These are phyloP conservation scores for Arabidopsis hybrid DNA, from an alignment of 441 rosid species.

Conservation along the genomic window DNA sequence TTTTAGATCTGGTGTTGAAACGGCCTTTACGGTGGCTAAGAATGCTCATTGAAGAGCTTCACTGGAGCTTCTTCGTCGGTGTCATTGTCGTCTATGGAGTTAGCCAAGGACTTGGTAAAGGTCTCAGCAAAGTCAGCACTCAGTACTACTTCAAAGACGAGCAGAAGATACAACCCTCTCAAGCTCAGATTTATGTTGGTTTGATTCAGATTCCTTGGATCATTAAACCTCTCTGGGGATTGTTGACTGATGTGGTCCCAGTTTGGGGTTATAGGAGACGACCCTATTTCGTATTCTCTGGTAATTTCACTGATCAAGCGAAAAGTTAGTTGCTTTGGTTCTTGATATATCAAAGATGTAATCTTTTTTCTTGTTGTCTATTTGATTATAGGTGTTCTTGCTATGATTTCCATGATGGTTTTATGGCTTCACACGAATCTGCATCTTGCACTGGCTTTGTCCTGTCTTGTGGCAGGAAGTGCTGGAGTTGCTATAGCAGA, in stretches of 20 bases:
- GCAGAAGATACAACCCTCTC: slow-evolving; percentile 70
- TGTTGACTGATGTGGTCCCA: slow-evolving; percentile 73
- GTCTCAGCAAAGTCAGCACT: slow-evolving; percentile 60
- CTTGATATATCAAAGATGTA: background rate
- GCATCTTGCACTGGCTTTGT: slow-evolving; percentile 59
- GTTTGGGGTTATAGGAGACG: slow-evolving; percentile 63
- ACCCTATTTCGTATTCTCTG: slow-evolving; percentile 72
- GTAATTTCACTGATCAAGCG: slow-evolving; percentile 46
- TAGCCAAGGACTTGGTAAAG: slow-evolving; percentile 69
- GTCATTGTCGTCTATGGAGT: slow-evolving; percentile 71
- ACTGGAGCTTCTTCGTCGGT: slow-evolving; percentile 76
- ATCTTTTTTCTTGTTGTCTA: background rate
- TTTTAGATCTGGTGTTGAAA: slow-evolving; percentile 40
- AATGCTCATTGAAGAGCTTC: slow-evolving; percentile 59
- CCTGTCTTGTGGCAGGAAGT: slow-evolving; percentile 61
- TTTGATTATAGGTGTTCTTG: slow-evolving; percentile 51
- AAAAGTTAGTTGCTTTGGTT: slow-evolving; percentile 19
- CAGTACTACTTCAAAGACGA: slow-evolving; percentile 78
- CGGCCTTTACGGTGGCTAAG: slow-evolving; percentile 58
- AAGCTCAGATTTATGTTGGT: slow-evolving; percentile 64
- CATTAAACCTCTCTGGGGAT: slow-evolving; percentile 79
- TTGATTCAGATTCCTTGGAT: slow-evolving; percentile 70
- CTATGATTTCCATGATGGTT: slow-evolving; percentile 60
- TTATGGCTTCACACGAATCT: slow-evolving; percentile 56
- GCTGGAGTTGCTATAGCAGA: slow-evolving; percentile 75